These are phyloP conservation scores for Neonectria hederae DNA, from an alignment of 2,329 filamentous ascomycete genomes.

Conservation along the genomic window DNA sequence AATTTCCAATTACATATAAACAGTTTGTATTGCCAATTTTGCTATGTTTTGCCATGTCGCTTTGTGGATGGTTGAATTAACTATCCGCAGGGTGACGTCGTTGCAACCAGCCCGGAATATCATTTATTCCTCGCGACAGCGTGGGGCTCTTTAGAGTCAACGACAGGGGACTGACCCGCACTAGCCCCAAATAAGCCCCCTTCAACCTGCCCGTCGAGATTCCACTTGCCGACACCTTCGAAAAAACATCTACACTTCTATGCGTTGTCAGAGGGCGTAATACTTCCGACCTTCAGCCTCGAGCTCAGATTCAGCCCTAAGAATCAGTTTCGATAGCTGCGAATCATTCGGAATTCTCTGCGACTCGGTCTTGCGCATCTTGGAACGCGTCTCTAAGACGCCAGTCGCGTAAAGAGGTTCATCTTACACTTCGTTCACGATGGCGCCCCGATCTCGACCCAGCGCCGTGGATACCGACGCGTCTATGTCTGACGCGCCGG, in stretches of 20 bases:
- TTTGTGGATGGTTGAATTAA: background rate
- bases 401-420: slow-evolving; percentile 64
- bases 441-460: slow-evolving; percentile 65
- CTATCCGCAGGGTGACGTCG: slow-evolving; percentile 35
- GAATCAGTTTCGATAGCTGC: slow-evolving; percentile 1
- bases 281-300: slow-evolving; percentile 19
- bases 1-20: background rate
- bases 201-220: slow-evolving; percentile 49
- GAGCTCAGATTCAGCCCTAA: slow-evolving; percentile 7
- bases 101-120: slow-evolving; percentile 36
- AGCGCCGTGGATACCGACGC: slow-evolving; percentile 67
- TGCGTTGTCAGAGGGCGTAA: slow-evolving; percentile 23
- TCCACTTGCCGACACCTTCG: slow-evolving; percentile 44
- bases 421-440: slow-evolving; percentile 47
- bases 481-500: slow-evolving; percentile 70
- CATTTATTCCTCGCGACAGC: slow-evolving; percentile 37
- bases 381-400: slow-evolving; percentile 57
- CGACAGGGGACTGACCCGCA: slow-evolving; percentile 41
- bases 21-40: background rate
- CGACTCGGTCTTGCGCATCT: slow-evolving; percentile 24
- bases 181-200: slow-evolving; percentile 48
- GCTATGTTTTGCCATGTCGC: background rate
- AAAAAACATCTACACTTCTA: slow-evolving; percentile 47
- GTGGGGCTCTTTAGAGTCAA: slow-evolving; percentile 31
- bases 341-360: slow-evolving; percentile 15